These are phyloP conservation scores for Oxyria digyna DNA, from an alignment of 148 eudicot genomes.

Conservation along the genomic window DNA sequence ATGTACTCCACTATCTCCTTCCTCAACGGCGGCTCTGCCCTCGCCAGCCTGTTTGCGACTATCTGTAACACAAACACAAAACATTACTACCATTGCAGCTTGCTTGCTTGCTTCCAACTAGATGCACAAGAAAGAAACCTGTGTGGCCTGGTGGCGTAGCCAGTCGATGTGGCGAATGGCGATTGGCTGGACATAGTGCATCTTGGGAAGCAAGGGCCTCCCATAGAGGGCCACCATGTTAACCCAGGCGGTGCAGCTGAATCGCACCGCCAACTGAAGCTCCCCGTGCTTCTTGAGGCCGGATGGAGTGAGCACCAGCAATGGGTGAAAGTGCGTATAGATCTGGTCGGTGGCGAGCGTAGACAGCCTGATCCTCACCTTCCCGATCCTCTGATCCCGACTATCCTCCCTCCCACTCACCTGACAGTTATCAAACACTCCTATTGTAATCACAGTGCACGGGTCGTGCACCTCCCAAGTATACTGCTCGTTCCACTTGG, in stretches of 20 bases:
- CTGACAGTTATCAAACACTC: conserved; percentile 84
- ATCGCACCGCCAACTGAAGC: conserved; percentile 71
- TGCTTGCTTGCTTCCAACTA: no score
- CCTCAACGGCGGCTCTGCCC: conserved; percentile 86
- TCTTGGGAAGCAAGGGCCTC: conserved; percentile 81
- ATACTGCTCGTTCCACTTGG: conserved; percentile 88
- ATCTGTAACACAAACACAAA: conserved; percentile 34
- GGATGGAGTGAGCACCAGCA: conserved; percentile 53
- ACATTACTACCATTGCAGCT: background rate
- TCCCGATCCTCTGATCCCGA: conserved; percentile 71
- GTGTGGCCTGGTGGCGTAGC: conserved; percentile 74
- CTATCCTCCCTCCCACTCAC: conserved; percentile 43
- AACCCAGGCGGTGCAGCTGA: conserved; percentile 84
- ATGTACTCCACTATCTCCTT: conserved; percentile 76
- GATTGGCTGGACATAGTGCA: conserved; percentile 84
- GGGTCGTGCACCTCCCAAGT: conserved; percentile 94
- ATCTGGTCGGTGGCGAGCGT: conserved; percentile 70
- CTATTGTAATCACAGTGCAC: conserved; percentile 82
- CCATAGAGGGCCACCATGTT: conserved; percentile 86
- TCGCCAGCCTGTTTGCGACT: conserved; percentile 46
- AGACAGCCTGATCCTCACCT: conserved; percentile 75
- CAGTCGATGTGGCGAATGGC: conserved; percentile 66
- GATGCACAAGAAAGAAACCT: background rate
- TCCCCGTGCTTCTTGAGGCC: conserved; percentile 87
- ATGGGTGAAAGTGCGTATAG: conserved; percentile 76